Evolutionary conservation across 306 rosid genomes (phyloP).

Genomic region (Fragaria nilgerrensis): DNA sequence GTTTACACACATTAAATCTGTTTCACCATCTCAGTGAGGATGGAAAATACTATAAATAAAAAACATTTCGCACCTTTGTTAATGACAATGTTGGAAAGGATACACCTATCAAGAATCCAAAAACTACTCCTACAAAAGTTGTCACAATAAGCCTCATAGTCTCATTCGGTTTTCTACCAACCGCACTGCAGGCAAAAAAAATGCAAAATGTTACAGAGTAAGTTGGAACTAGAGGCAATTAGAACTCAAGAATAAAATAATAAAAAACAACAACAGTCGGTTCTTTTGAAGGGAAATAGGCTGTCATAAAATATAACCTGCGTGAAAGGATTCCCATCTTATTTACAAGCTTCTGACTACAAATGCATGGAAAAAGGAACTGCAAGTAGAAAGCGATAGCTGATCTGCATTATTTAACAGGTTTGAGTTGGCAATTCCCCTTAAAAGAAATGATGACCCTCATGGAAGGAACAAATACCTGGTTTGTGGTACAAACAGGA

Average conservation of each 20-base stretch:
- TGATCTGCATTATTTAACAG: constrained; percentile 43
- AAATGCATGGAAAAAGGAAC: constrained; percentile 37
- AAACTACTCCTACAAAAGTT: constrained; percentile 75
- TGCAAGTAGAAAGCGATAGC: constrained; percentile 26
- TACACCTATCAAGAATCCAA: constrained; percentile 85
- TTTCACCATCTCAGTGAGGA: constrained; percentile 24
- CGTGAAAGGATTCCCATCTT: constrained; percentile 78
- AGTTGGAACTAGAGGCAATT: constrained; percentile 13
- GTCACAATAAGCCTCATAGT: constrained; percentile 76
- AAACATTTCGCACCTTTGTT: constrained; percentile 57
- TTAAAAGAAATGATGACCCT: constrained; percentile 23
- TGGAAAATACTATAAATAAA: neutral
- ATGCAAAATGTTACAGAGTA: constrained; percentile 27
- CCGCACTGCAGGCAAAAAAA: constrained; percentile 56
- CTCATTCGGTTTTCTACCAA: constrained; percentile 74
- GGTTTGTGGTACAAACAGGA: constrained; percentile 28
- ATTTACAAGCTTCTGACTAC: constrained; percentile 48
- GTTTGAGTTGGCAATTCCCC: constrained; percentile 32
- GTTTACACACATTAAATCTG: constrained; percentile 9
- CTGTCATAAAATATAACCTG: constrained; percentile 48
- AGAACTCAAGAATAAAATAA: constrained; percentile 11
- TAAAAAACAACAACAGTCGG: neutral
- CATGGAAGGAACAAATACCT: constrained; percentile 37
- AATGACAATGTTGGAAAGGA: constrained; percentile 78
- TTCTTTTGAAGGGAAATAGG: constrained; percentile 15